Conservation (phyloP, 495 filamentous ascomycete species). For the Xylaria bambusicola region DNA sequence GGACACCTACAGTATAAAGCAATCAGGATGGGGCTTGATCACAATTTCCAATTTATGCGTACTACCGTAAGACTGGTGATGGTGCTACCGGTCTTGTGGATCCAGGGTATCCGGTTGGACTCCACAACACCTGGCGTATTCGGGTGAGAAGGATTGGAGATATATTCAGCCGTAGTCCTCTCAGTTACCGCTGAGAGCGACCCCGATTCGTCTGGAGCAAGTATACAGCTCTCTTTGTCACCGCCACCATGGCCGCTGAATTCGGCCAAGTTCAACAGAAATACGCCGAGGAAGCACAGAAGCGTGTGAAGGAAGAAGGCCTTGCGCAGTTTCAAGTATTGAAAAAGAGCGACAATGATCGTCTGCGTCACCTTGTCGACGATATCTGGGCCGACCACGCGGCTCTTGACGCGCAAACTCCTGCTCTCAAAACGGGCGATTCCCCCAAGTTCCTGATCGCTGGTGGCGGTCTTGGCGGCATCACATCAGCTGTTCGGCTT, state of each 20-base stretch:
- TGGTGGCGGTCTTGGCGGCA: constrained; percentile 55
- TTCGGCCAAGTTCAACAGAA: constrained; percentile 36
- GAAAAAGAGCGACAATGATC: constrained; percentile 26
- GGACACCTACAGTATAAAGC: too few relatives aligned
- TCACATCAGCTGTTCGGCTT: constrained; percentile 51
- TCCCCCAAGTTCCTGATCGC: constrained; percentile 49
- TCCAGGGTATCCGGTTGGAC: too few relatives aligned
- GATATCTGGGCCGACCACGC: constrained; percentile 51
- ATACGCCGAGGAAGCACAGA: constrained; percentile 49
- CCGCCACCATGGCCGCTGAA: constrained; percentile 27
- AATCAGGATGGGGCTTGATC: too few relatives aligned
- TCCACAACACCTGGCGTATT: not conserved
- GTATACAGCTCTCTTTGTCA: not conserved
- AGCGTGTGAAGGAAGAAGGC: constrained; percentile 49
- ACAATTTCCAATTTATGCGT: too few relatives aligned
- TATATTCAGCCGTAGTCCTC: too few relatives aligned
- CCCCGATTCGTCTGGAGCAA: not conserved
- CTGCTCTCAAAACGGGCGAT: constrained; percentile 31
- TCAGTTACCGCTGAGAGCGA: too few relatives aligned
- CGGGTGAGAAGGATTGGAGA: not conserved
- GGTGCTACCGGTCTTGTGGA: too few relatives aligned
- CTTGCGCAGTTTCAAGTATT: constrained; percentile 44
- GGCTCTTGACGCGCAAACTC: constrained; percentile 36
- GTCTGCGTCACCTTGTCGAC: constrained; percentile 38
- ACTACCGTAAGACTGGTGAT: too few relatives aligned